Conservation (phyloP, 2,329 filamentous ascomycete genomes). For the Stagonosporopsis vannaccii region DNA sequence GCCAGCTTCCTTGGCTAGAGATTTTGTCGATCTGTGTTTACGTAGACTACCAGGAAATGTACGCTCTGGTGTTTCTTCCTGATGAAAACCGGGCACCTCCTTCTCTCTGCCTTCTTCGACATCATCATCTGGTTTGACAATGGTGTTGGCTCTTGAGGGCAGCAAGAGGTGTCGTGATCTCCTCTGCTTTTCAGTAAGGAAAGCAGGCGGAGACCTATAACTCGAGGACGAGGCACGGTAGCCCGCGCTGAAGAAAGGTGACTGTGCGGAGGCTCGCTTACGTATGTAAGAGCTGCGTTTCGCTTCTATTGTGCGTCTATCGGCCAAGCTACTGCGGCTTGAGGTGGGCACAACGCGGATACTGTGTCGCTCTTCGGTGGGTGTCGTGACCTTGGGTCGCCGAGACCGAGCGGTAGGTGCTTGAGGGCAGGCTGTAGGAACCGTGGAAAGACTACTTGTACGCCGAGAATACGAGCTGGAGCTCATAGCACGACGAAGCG, state of each 20-base stretch:
- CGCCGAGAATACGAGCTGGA: slow-evolving; percentile 47
- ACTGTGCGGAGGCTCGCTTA: slow-evolving; percentile 49
- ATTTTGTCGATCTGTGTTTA: slow-evolving; percentile 26
- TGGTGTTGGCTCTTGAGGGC: slow-evolving; percentile 22
- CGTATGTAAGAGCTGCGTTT: slow-evolving; percentile 53
- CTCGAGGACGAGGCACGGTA: slow-evolving; percentile 43
- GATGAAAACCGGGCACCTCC: slow-evolving; percentile 22
- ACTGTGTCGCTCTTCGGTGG: slow-evolving; percentile 47
- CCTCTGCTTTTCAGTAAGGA: slow-evolving; percentile 22
- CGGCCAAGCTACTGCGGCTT: slow-evolving; percentile 44
- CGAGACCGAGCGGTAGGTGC: slow-evolving; percentile 33
- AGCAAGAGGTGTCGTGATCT: slow-evolving; percentile 14
- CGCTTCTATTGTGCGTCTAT: slow-evolving; percentile 49
- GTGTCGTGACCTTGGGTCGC: slow-evolving; percentile 36
- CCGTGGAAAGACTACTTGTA: slow-evolving; percentile 51
- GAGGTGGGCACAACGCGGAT: slow-evolving; percentile 50
- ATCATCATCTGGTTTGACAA: slow-evolving; percentile 28
- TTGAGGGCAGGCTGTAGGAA: slow-evolving; percentile 49
- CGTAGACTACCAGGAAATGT: slow-evolving; percentile 37
- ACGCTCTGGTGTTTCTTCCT: slow-evolving; percentile 11
- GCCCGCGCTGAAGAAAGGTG: slow-evolving; percentile 51
- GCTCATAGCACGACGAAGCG: slow-evolving; percentile 41
- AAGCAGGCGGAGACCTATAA: slow-evolving; percentile 34
- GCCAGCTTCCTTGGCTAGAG: slow-evolving; percentile 18
- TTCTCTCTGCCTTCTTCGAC: slow-evolving; percentile 24